These are phyloP conservation scores for Mortierella sp. DNA, from an alignment of 371 early-diverging fungal species.

Conservation along the genomic window DNA sequence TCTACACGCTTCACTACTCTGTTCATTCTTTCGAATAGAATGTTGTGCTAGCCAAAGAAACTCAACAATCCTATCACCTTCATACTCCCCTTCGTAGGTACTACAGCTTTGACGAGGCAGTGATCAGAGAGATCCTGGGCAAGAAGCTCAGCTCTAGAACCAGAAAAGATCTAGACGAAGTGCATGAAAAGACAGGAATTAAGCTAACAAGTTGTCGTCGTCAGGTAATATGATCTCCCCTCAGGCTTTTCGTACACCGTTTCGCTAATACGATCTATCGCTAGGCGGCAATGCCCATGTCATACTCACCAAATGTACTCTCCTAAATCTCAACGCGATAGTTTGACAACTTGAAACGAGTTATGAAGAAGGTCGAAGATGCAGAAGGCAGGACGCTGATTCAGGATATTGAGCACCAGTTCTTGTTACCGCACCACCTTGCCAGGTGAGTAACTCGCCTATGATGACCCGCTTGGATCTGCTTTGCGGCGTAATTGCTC, in stretches of 20 bases:
- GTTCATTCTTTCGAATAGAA: neutral
- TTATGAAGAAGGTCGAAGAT: slow-evolving; percentile 72
- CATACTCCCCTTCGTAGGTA: slow-evolving; percentile 60
- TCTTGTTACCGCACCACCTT: slow-evolving; percentile 61
- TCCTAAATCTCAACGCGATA: neutral
- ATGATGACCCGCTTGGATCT: neutral
- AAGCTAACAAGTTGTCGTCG: slow-evolving; percentile 67
- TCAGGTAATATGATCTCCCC: slow-evolving; percentile 44
- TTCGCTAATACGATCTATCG: neutral
- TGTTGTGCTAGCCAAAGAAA: neutral
- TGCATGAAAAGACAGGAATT: slow-evolving; percentile 62
- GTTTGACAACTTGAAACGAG: slow-evolving; percentile 78
- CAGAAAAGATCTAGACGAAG: slow-evolving; percentile 65
- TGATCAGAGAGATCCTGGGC: slow-evolving; percentile 67
- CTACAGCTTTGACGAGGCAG: slow-evolving; percentile 68
- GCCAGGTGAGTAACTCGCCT: slow-evolving; percentile 56
- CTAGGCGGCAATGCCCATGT: neutral
- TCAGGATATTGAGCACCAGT: slow-evolving; percentile 61
- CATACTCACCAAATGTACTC: neutral
- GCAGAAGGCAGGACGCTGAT: slow-evolving; percentile 63
- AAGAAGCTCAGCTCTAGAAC: slow-evolving; percentile 64
- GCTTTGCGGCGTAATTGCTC: neutral
- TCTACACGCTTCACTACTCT: neutral
- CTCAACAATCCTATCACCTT: neutral
- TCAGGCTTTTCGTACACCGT: neutral